Evolutionary conservation across 306 rosid genomes (phyloP).

Genomic region (Albizia julibrissin): DNA sequence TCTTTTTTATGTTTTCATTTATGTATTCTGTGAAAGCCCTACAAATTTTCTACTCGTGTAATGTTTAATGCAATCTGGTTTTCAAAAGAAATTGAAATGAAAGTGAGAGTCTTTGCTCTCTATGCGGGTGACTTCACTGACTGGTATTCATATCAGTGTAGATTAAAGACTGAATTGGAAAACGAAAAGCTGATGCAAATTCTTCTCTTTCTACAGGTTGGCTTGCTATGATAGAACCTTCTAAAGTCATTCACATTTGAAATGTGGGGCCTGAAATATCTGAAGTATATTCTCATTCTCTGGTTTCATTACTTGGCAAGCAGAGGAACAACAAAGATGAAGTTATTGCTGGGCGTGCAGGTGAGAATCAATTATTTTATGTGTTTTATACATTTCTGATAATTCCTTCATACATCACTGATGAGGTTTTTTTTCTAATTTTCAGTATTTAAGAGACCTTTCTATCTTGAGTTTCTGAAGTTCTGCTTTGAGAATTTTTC

Average conservation of each 20-base stretch:
- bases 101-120: constrained; percentile 9
- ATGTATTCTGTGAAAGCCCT: constrained; percentile 7
- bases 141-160: too few species aligned
- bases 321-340: too few species aligned
- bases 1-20: background rate
- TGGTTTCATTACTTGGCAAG: constrained; percentile 21
- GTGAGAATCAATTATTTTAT: too few species aligned
- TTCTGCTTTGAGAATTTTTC: too few species aligned
- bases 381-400: too few species aligned
- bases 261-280: constrained; percentile 96
- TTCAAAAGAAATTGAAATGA: constrained; percentile 6
- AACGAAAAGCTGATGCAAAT: background rate
- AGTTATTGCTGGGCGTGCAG: too few species aligned
- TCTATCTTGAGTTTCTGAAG: too few species aligned
- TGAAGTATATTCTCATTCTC: constrained; percentile 53
- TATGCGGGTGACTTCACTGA: constrained; percentile 3
- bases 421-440: too few species aligned
- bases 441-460: too few species aligned
- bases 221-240: constrained; percentile 81
- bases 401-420: too few species aligned
- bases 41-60: constrained; percentile 8
- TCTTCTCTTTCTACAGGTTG: constrained; percentile 41
- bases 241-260: constrained; percentile 95
- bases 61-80: constrained; percentile 32
- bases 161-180: background rate